Conservation (phyloP, 371 early-diverging fungal genomes). For the Zopfochytrium polystomum region DNA sequence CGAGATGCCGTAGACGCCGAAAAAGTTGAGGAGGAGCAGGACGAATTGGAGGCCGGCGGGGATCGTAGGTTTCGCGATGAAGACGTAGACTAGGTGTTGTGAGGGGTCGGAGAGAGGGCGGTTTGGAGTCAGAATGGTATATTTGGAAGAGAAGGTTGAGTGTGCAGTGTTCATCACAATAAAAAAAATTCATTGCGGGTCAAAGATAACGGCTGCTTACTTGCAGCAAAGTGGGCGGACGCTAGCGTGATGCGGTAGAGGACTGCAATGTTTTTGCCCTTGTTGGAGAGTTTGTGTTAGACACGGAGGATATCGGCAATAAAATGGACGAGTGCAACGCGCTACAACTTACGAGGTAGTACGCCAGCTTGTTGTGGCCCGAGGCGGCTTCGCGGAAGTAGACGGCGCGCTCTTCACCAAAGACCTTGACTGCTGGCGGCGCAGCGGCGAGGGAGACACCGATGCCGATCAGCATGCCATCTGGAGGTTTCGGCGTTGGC, state of each 20-base stretch:
- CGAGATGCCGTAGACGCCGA: conserved; percentile 43
- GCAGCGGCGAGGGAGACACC: conserved; percentile 39
- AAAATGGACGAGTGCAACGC: conserved; percentile 27
- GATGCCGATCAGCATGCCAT: conserved; percentile 37
- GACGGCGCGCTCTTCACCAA: conserved; percentile 40
- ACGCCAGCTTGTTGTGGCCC: conserved; percentile 33
- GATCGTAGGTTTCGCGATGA: conserved; percentile 34
- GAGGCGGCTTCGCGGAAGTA: conserved; percentile 9
- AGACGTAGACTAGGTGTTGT: conserved; percentile 27
- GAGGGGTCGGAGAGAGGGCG: too few species aligned
- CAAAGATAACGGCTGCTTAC: too few species aligned
- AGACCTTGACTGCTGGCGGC: conserved; percentile 43
- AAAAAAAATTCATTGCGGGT: too few species aligned
- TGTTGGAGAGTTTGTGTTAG: too few species aligned
- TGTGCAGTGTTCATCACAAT: too few species aligned
- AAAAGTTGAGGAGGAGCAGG: conserved; percentile 38
- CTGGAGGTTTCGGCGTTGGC: too few species aligned
- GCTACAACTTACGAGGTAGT: conserved; percentile 27
- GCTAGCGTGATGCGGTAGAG: conserved; percentile 2
- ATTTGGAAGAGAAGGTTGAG: too few species aligned
- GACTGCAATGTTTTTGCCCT: not conserved
- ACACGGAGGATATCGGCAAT: too few species aligned
- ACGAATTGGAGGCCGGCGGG: conserved; percentile 20
- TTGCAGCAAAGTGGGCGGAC: conserved; percentile 28
- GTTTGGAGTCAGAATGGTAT: too few species aligned